Evolutionary conservation across 805 yeast genomes (phyloP).

Genomic region (Brettanomyces bruxellensis): DNA sequence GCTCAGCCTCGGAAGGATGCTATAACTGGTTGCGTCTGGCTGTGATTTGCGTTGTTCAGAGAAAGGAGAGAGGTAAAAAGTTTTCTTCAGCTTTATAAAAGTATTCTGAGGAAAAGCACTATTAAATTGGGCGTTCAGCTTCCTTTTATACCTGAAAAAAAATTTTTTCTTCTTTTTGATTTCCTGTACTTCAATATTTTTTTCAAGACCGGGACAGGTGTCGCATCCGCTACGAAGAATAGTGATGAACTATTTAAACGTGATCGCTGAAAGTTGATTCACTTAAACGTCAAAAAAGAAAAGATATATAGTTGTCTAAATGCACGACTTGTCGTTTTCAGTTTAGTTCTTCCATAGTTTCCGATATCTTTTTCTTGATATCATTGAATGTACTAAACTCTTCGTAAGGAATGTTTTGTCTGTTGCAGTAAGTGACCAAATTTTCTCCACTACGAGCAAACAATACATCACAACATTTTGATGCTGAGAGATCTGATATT

Average conservation of each 20-base stretch:
- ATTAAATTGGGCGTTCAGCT: too few species aligned
- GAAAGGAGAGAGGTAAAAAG: constrained; percentile 10
- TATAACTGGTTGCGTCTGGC: constrained; percentile 37
- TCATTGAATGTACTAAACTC: constrained; percentile 74
- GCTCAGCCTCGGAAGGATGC: constrained; percentile 57
- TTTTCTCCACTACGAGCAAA: constrained; percentile 94
- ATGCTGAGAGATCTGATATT: constrained; percentile 90
- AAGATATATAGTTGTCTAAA: too few species aligned
- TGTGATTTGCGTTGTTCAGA: constrained; percentile 42
- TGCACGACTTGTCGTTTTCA: too few species aligned
- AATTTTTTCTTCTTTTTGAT: too few species aligned
- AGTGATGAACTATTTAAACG: too few species aligned
- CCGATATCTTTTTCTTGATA: constrained; percentile 37
- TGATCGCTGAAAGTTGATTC: too few species aligned
- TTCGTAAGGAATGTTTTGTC: constrained; percentile 74
- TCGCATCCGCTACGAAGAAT: too few species aligned
- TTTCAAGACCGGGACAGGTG: neutral
- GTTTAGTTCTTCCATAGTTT: neutral
- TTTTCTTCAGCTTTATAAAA: neutral
- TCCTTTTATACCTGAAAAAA: too few species aligned
- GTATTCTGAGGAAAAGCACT: neutral
- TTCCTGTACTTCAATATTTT: neutral
- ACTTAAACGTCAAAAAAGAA: too few species aligned
- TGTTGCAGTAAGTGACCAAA: constrained; percentile 72
- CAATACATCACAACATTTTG: constrained; percentile 85